These are phyloP conservation scores for Leccinum subgranulosum DNA, from an alignment of 768 basidiomycete genomes.

Conservation along the genomic window DNA sequence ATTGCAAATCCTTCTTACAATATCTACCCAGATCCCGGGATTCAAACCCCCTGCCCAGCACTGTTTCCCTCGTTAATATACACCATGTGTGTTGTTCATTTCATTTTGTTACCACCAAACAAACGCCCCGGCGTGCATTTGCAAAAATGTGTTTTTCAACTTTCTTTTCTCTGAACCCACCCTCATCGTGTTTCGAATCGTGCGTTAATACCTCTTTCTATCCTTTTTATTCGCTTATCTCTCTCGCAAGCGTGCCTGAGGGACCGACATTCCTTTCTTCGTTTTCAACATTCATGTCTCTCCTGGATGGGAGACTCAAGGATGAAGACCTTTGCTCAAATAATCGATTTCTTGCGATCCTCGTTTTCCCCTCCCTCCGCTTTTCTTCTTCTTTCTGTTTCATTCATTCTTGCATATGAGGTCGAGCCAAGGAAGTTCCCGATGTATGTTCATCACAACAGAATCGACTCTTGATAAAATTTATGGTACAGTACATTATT, in stretches of 20 bases:
- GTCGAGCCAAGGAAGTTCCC: too few relatives aligned
- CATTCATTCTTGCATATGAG: too few relatives aligned
- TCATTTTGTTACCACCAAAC: background rate
- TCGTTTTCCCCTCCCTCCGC: background rate
- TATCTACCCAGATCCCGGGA: conserved; percentile 9
- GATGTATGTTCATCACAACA: too few relatives aligned
- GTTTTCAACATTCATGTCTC: background rate
- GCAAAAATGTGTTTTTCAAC: background rate
- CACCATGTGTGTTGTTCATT: background rate
- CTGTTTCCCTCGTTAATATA: background rate
- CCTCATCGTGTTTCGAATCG: background rate
- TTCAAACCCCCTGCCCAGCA: background rate
- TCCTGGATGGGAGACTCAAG: background rate
- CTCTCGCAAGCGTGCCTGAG: too few relatives aligned
- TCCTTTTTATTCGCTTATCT: background rate
- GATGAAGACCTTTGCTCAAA: background rate
- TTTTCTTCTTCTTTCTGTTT: too few relatives aligned
- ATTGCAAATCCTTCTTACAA: background rate
- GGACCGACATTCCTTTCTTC: background rate
- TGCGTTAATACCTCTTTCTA: background rate
- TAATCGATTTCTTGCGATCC: background rate
- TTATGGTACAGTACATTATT: background rate
- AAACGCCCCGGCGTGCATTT: background rate
- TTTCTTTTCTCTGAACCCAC: background rate
- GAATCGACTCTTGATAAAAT: background rate